phyloP scores from a whole-genome alignment of 2,329 filamentous ascomycete species.

The Cladosporium colombiae region DNA sequence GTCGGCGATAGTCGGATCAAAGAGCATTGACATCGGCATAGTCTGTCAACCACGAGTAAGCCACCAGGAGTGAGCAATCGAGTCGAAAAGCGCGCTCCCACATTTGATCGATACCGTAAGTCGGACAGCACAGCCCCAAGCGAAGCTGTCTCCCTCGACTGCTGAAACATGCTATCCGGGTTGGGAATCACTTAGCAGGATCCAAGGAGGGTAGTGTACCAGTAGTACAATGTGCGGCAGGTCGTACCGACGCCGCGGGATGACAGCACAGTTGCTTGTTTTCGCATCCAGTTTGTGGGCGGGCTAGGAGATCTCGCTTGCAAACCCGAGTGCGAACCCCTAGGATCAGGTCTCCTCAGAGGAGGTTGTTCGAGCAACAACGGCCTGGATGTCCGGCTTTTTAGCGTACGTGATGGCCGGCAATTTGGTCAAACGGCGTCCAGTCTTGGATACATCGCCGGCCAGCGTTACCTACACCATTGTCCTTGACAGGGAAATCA shows the following conservation, averaged over 20 bases:
- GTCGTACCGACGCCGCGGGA: neutral
- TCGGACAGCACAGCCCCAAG: neutral
- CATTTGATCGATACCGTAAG: neutral
- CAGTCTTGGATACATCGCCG: neutral
- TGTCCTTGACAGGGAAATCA: neutral
- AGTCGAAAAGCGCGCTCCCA: neutral
- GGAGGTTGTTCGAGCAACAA: neutral
- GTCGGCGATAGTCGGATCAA: neutral
- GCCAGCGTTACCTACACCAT: neutral
- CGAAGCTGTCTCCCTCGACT: neutral
- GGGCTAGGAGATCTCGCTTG: neutral
- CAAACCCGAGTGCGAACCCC: neutral
- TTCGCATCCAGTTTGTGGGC: neutral
- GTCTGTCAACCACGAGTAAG: neutral
- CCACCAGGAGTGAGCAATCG: neutral
- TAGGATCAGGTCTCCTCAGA: neutral
- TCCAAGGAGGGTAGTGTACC: neutral
- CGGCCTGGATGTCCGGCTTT: neutral
- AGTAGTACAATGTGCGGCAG: neutral
- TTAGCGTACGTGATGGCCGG: neutral
- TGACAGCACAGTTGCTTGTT: neutral
- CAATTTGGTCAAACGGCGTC: neutral
- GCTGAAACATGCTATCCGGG: constrained; percentile 7
- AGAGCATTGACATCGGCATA: neutral
- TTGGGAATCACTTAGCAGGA: constrained; percentile 3